These are phyloP conservation scores for Nelumbo lutea DNA, from an alignment of 164 flowering plant genomes.

Conservation along the genomic window DNA sequence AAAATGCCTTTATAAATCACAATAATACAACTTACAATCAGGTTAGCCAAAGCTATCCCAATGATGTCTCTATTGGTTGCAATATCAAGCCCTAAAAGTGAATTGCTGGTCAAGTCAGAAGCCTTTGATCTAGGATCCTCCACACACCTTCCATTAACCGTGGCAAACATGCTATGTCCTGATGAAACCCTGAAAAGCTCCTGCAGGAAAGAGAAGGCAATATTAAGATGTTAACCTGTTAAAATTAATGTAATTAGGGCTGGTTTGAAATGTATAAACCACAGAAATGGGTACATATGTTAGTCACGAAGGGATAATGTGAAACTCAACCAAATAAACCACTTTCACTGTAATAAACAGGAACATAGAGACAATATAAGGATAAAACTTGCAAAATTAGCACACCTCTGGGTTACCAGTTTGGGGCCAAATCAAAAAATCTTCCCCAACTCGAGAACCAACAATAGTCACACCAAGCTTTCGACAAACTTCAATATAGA, in stretches of 20 bases:
- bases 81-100: conserved; percentile 57
- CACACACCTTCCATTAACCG: conserved; percentile 66
- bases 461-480: conserved; percentile 54
- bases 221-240: no score
- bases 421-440: conserved; percentile 74
- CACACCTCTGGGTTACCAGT: conserved; percentile 54
- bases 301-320: no score
- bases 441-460: conserved; percentile 77
- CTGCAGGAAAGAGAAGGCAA: conserved; percentile 15
- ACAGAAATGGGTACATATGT: no score
- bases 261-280: no score
- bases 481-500: conserved; percentile 68
- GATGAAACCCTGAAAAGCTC: conserved; percentile 62
- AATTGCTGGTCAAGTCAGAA: conserved; percentile 51
- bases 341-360: not conserved
- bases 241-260: no score
- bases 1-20: no score
- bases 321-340: no score
- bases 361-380: not conserved
- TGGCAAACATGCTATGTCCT: conserved; percentile 56
- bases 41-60: conserved; percentile 65
- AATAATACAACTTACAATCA: conserved; percentile 43
- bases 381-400: not conserved
- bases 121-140: conserved; percentile 66
- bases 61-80: conserved; percentile 64